phyloP scores from a whole-genome alignment of 1,284 basidiomycete genomes.

The Tilletia caries region DNA sequence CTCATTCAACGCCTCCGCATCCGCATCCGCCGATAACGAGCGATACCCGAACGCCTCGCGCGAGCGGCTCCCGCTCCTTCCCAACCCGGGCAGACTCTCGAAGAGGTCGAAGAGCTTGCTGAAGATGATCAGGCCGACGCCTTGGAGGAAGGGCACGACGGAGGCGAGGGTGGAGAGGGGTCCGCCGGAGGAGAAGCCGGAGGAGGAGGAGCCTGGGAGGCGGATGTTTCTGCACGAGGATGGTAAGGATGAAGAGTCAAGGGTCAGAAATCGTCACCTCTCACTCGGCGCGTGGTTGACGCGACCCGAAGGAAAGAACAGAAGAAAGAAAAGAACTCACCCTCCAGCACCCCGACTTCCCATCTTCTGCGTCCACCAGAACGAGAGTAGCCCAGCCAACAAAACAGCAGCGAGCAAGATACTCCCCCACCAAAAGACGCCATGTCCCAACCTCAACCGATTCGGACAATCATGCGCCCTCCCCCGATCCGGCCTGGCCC shows the following conservation, averaged over 20 bases:
- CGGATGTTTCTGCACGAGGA: not conserved
- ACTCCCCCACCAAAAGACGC: constrained; percentile 47
- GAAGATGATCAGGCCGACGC: constrained; percentile 25
- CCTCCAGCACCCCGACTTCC: constrained; percentile 59
- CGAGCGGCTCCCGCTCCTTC: constrained; percentile 18
- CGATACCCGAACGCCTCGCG: constrained; percentile 41
- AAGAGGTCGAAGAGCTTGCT: constrained; percentile 27
- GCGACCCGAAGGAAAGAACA: too few relatives aligned
- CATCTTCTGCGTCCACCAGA: constrained; percentile 64
- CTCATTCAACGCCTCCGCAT: constrained; percentile 42
- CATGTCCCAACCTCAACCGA: constrained; percentile 29
- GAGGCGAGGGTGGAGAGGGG: constrained; percentile 25
- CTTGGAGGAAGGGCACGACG: constrained; percentile 28
- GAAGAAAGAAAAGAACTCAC: constrained; percentile 78
- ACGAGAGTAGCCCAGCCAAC: constrained; percentile 35
- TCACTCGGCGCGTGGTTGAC: too few relatives aligned
- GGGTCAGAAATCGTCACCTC: too few relatives aligned
- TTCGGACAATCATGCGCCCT: constrained; percentile 35
- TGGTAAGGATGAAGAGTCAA: not conserved
- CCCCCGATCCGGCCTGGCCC: constrained; percentile 44
- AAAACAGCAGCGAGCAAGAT: constrained; percentile 37
- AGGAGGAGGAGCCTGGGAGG: not conserved
- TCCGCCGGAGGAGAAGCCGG: constrained; percentile 10
- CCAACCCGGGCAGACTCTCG: constrained; percentile 35
- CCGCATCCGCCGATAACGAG: constrained; percentile 45